Evolutionary conservation across 352 stramenopile genomes (phyloP).

Genomic region (Thalassiosira delicatula): DNA sequence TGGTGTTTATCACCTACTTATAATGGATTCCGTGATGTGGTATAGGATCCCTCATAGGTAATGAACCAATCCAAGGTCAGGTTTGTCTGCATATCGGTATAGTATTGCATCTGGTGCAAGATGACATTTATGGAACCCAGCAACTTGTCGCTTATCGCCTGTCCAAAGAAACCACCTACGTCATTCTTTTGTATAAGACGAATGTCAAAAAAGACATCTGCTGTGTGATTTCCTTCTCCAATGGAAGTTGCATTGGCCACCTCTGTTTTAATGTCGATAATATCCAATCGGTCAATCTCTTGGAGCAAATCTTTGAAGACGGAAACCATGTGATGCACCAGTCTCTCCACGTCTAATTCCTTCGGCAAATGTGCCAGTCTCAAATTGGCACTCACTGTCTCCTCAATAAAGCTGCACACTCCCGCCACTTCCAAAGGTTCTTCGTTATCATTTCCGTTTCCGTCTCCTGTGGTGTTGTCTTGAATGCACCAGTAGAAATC

Average conservation of each 20-base stretch:
- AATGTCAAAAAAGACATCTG: slow-evolving; percentile 15
- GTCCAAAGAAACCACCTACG: background rate
- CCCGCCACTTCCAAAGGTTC: too few species aligned
- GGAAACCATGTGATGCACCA: background rate
- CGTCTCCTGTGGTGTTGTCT: too few species aligned
- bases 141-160: background rate
- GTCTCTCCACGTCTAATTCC: background rate
- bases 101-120: background rate
- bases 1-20: too few species aligned
- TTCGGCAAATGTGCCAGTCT: slow-evolving; percentile 10
- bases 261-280: slow-evolving; percentile 10
- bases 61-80: too few species aligned
- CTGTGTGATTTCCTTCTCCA: background rate
- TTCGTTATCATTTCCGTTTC: too few species aligned
- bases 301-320: background rate
- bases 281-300: slow-evolving; percentile 5
- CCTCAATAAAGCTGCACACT: too few species aligned
- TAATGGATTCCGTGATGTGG: too few species aligned
- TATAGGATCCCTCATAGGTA: too few species aligned
- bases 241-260: background rate
- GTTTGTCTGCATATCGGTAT: slow-evolving; percentile 2
- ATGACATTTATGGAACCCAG: slow-evolving; percentile 8
- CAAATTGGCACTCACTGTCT: too few species aligned
- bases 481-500: slow-evolving; percentile 12
- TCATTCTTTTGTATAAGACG: background rate